Evolutionary conservation across 306 rosid genomes (phyloP).

Genomic region (Argentina anserina): DNA sequence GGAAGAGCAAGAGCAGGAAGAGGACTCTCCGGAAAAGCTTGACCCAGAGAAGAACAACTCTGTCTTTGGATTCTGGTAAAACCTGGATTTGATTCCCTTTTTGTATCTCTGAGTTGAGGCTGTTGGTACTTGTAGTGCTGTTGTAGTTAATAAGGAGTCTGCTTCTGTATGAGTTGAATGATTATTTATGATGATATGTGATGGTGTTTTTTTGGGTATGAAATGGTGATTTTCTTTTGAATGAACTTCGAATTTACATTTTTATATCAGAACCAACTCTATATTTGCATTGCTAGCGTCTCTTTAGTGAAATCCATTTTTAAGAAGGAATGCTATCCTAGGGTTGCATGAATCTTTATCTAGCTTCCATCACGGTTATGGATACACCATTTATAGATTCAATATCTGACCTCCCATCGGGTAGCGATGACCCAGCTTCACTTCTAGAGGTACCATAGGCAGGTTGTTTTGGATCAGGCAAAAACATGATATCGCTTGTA

Average conservation of each 20-base stretch:
- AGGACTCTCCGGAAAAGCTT: conserved; percentile 32
- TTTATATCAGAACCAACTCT: not conserved
- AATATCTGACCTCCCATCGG: conserved; percentile 6
- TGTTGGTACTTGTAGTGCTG: conserved; percentile 5
- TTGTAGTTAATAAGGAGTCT: conserved; percentile 4
- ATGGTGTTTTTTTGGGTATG: not conserved
- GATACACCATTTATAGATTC: conserved; percentile 19
- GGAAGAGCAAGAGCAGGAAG: conserved; percentile 35
- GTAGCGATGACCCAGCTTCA: conserved; percentile 21
- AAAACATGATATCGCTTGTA: conserved; percentile 11
- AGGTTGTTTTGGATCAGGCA: conserved; percentile 29
- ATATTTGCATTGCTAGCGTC: not conserved
- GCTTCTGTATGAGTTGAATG: not conserved
- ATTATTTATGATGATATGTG: not conserved
- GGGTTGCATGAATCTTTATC: conserved; percentile 16
- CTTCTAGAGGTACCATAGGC: conserved; percentile 1
- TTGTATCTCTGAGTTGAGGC: not conserved
- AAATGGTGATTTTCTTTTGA: not conserved
- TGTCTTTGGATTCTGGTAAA: not conserved
- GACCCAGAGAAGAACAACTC: conserved; percentile 22
- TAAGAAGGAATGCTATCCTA: not conserved
- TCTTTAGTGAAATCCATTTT: not conserved
- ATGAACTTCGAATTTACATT: not conserved
- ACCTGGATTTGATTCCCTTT: not conserved
- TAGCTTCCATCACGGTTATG: conserved; percentile 23